Evolutionary conservation across 306 rosid species (phyloP).

Genomic region (Arachis hypogaea): DNA sequence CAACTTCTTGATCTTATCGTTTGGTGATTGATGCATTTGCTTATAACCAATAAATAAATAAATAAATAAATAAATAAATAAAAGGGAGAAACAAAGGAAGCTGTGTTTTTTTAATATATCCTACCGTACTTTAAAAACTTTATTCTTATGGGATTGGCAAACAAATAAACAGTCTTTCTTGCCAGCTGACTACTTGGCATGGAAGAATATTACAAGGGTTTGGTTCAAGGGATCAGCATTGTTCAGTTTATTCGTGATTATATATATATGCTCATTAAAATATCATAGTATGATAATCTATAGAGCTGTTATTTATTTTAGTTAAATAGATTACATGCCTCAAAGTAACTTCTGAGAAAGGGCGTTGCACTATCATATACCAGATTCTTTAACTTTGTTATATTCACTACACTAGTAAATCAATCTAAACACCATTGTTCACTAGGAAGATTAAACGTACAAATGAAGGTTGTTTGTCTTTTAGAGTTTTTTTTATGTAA

Average conservation of each 20-base stretch:
- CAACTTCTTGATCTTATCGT: conserved; percentile 25
- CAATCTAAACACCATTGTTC: not conserved
- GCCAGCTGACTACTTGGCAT: not conserved
- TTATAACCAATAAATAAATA: not conserved
- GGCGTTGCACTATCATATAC: conserved; percentile 6
- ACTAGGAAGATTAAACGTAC: not conserved
- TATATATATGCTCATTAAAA: conserved; percentile 1
- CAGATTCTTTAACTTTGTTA: conserved; percentile 10
- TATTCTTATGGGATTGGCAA: not conserved
- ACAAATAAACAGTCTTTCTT: not conserved
- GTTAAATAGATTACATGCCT: conserved; percentile 20
- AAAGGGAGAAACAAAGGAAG: conserved; percentile 1
- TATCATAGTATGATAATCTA: conserved; percentile 15
- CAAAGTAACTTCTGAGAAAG: not conserved
- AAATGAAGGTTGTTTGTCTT: not conserved
- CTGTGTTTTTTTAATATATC: conserved; percentile 16
- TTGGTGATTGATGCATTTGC: conserved; percentile 9
- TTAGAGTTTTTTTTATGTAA: not conserved
- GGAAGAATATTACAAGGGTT: conserved; percentile 16
- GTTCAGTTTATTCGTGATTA: conserved; percentile 12
- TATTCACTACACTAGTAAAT: conserved; percentile 23
- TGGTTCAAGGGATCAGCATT: not conserved
- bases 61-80: not conserved
- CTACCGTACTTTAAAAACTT: not conserved
- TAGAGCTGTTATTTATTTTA: conserved; percentile 11